phyloP scores from a whole-genome alignment of 371 early-diverging fungal species.

The Zychaea mexicana region DNA sequence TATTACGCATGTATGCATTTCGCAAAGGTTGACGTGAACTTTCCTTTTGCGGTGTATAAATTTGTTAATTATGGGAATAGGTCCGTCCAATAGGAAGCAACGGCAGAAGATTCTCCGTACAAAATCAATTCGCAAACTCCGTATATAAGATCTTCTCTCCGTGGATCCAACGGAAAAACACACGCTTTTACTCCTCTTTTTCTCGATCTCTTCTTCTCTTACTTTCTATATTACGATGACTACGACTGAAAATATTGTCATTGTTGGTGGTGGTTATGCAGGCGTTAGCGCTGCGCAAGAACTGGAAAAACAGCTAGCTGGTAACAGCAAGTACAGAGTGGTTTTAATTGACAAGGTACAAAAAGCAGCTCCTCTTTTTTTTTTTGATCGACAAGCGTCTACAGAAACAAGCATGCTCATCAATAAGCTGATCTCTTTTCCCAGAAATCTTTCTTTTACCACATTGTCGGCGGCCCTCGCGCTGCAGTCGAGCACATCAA shows the following conservation, averaged over 20 bases:
- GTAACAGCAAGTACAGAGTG: constrained; percentile 21
- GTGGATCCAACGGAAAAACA: not conserved
- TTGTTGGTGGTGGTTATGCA: constrained; percentile 44
- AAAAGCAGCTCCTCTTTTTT: too few species aligned
- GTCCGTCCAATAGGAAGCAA: too few species aligned
- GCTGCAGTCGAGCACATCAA: constrained; percentile 20
- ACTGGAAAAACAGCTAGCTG: constrained; percentile 21
- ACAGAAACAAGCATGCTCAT: not conserved
- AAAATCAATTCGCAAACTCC: too few species aligned
- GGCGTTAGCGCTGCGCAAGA: constrained; percentile 23
- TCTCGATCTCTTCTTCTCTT: too few species aligned
- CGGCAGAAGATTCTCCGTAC: too few species aligned
- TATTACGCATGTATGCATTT: too few species aligned
- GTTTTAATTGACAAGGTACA: constrained; percentile 35
- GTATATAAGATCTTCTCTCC: not conserved
- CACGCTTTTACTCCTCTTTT: not conserved
- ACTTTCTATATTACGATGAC: not conserved
- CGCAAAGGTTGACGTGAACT: too few species aligned
- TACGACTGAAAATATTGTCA: constrained; percentile 27
- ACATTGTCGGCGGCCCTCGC: constrained; percentile 31
- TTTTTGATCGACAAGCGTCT: not conserved
- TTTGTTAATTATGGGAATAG: too few species aligned
- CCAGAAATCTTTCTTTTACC: constrained; percentile 37
- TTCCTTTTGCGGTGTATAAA: too few species aligned
- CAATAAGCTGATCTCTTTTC: not conserved